Base-by-base conservation (phyloP, 2,329 filamentous ascomycete species). In the Stylonectria norvegica region DNA sequence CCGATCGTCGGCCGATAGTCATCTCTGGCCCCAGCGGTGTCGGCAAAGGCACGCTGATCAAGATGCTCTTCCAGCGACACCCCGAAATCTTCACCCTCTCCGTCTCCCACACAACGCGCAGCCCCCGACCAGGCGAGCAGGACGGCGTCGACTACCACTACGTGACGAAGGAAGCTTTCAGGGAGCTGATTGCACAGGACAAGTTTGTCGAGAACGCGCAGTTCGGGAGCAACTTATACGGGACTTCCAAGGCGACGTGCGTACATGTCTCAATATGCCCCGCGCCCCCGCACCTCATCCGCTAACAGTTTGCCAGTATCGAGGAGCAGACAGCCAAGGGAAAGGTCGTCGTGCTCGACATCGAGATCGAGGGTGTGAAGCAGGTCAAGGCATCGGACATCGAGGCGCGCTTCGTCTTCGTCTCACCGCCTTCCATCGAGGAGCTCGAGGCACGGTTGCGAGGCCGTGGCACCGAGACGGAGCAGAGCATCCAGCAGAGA, bases 341-440 rank as follows among this genome's bases (percentile, higher is more conserved):
- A 14, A 76, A 76, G 58, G 79, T 89, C 29, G 90, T 90, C 45
- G 83, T 96, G 29, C 71, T 96, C 52, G 91, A 96, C 64, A 96
- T 96, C 60, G 91, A 96, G 73, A 95, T 96, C 87, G 89, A 95
- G 56, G 90, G 90, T 43, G 89, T 96, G 40, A 96, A 96, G 72
- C 91, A 96, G 68, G 86, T 96, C 60, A 89, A 89, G 66, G 76
- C 77, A 44, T 86, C 84, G 32, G 75, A 74, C 53, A 78, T 91
- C 48, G 76, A 83, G 43, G 86, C 89, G 10, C 81, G 87, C 42
- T 95, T 88, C 69, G 70, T 95, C 50, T 95, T 95, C 64, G 75
- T 96, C 45, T 80, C 86, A 20, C 90, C 91, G 8, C 91, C 90
- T 0, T 83, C 78, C 4, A 69, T 85, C 49, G 82, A 85, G 57